phyloP scores from a whole-genome alignment of 768 basidiomycete genomes.

The Hypholoma sublateritium region DNA sequence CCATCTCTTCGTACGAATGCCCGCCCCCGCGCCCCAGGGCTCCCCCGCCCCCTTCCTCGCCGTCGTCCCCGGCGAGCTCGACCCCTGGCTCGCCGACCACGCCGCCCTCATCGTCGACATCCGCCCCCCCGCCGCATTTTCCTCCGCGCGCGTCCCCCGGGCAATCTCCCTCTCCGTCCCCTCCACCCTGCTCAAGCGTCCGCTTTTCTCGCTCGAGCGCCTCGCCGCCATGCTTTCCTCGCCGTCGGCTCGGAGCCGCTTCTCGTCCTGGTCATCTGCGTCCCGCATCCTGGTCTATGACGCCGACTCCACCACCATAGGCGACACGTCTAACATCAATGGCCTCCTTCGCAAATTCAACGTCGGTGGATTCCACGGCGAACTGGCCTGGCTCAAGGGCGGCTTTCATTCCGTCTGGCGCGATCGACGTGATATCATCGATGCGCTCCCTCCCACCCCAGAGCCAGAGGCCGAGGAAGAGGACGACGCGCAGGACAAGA shows the following conservation, averaged over 20 bases:
- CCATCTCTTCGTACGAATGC: slow-evolving; percentile 13
- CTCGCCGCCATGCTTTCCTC: slow-evolving; percentile 82
- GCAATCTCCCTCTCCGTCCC: slow-evolving; percentile 90
- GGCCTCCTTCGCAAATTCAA: slow-evolving; percentile 78
- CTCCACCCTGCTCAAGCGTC: slow-evolving; percentile 91
- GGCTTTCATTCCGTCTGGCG: slow-evolving; percentile 75
- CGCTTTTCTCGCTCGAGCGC: slow-evolving; percentile 77
- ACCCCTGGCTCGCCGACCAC: slow-evolving; percentile 31
- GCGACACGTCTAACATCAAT: slow-evolving; percentile 65
- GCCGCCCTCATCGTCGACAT: slow-evolving; percentile 80
- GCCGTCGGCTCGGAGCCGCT: slow-evolving; percentile 51
- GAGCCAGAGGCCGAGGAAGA: slow-evolving; percentile 59
- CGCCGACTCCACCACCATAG: slow-evolving; percentile 63
- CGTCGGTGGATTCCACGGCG: slow-evolving; percentile 49
- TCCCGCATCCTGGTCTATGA: slow-evolving; percentile 82
- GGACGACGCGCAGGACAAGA: slow-evolving; percentile 27
- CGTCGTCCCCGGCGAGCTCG: slow-evolving; percentile 26
- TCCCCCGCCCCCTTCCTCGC: slow-evolving; percentile 20
- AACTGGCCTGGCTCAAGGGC: slow-evolving; percentile 78
- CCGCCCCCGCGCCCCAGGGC: slow-evolving; percentile 10
- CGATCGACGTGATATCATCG: slow-evolving; percentile 51
- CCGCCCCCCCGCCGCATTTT: slow-evolving; percentile 76
- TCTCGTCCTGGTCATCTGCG: slow-evolving; percentile 58
- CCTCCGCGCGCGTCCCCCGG: slow-evolving; percentile 59
- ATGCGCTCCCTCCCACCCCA: slow-evolving; percentile 44